Conservation (phyloP, 106 monocot genomes). For the Platanthera zijinensis region DNA sequence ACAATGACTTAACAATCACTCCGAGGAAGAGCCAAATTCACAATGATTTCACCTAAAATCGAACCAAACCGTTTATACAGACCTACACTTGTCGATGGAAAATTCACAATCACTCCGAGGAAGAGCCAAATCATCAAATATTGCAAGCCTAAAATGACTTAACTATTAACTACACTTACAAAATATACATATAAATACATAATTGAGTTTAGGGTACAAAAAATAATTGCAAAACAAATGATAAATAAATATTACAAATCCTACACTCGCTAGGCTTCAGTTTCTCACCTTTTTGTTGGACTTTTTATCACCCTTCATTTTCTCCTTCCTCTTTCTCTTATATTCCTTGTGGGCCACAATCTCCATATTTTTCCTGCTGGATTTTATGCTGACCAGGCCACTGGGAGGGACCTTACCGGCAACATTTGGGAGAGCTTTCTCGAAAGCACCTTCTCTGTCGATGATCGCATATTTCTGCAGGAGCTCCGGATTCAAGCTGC, state of each 20-base stretch:
- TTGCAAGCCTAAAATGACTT: not conserved
- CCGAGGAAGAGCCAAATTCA: no score
- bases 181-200: not conserved
- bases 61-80: no score
- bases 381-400: constrained; percentile 75
- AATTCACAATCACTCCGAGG: no score
- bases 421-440: constrained; percentile 49
- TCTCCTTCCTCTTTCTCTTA: constrained; percentile 31
- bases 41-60: no score
- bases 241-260: not conserved
- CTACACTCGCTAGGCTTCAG: not conserved
- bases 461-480: constrained; percentile 56
- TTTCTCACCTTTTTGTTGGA: constrained; percentile 48
- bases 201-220: not conserved
- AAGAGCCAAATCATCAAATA: no score
- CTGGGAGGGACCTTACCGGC: constrained; percentile 40
- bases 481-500: constrained; percentile 25
- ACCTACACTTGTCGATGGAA: no score
- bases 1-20: no score
- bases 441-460: constrained; percentile 39
- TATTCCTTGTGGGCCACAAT: constrained; percentile 10
- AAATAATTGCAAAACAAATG: not conserved
- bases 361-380: constrained; percentile 24
- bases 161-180: not conserved
- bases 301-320: constrained; percentile 7